Conservation (phyloP, 208 protist genomes). For the Leishmania tarentolae region DNA sequence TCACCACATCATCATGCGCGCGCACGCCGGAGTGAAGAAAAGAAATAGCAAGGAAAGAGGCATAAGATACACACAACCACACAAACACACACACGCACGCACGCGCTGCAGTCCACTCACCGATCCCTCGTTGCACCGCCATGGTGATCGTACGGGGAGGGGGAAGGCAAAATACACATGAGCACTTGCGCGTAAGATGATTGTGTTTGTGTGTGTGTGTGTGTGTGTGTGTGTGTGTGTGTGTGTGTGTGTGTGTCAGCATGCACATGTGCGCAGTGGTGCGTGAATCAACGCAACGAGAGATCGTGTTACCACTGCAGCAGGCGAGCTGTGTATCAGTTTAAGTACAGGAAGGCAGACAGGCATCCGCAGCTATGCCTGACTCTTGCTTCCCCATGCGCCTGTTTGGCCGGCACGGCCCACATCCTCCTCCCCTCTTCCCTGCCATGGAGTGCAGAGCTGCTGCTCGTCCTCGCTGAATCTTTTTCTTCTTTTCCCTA, state of each 20-base stretch:
- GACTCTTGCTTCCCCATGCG: neutral
- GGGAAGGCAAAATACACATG: neutral
- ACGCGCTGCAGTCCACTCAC: neutral
- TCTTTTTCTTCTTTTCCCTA: neutral
- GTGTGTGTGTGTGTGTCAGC: neutral
- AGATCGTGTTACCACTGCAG: neutral
- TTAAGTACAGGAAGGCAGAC: neutral
- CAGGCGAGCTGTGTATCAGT: neutral
- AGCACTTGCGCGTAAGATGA: neutral
- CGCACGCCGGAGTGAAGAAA: conserved; percentile 3
- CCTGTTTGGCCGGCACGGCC: neutral
- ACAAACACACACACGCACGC: conserved; percentile 7
- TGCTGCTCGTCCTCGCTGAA: neutral
- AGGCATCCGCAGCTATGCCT: neutral
- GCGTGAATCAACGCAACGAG: neutral
- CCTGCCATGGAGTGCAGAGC: neutral
- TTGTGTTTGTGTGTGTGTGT: neutral
- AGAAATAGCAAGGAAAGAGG: conserved; percentile 3
- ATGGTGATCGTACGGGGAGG: neutral
- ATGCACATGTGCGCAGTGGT: neutral
- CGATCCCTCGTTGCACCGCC: neutral
- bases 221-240: neutral
- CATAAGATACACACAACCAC: conserved; percentile 5
- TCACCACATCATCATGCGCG: neutral
- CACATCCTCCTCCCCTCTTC: neutral